Base-by-base conservation (phyloP, 352 stramenopile species). In the Phytophthora kernoviae region DNA sequence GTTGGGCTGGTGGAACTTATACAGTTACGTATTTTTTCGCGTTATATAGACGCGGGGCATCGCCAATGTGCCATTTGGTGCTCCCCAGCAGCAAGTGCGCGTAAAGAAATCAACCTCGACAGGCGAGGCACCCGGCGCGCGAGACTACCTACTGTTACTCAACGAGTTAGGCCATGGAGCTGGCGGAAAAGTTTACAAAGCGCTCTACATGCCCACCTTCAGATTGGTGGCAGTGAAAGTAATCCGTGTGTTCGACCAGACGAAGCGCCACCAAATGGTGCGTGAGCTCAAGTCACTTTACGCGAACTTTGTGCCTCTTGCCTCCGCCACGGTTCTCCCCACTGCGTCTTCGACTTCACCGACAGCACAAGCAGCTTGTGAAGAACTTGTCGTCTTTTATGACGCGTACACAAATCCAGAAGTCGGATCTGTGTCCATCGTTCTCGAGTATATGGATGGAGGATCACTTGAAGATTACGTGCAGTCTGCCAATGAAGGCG, bases 361-460 rank as follows among this genome's bases (percentile, higher is more conserved):
- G 14, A 14, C 22, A 15, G 44, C 41, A 14, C 66, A 75, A 40
- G 80, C 79, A 6, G 82, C 85, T 6, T 94, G 85, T 32, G 74
- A 87, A 21, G 85, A 96, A 24, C 79, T 97, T 30, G 90, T 97
- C 8, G 62, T 90, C 8, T 97, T 98, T 64, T 97, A 96, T 53
- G 92, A 98, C 56, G 93, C 93, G 5, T 98, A 95, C 65, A 96
- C 84, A 20, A 96, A 96, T 60, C 85, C 87, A 0, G 75, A 93
- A 45, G 75, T 86, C 6, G 86, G 89, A 6, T 88, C 79, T 0
- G 90, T 98, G 10, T 96, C 84, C 5, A 97, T 98, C 44, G 83
- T 98, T n/a, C 69, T 98, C 18, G 94, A 98, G 70, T 98, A 97
- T 65, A 98, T 98, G 93, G 84, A 97, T 51, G 89, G 82, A 9